Evolutionary conservation across 805 yeast genomes (phyloP).

Genomic region (Kodamaea kakaduensis): DNA sequence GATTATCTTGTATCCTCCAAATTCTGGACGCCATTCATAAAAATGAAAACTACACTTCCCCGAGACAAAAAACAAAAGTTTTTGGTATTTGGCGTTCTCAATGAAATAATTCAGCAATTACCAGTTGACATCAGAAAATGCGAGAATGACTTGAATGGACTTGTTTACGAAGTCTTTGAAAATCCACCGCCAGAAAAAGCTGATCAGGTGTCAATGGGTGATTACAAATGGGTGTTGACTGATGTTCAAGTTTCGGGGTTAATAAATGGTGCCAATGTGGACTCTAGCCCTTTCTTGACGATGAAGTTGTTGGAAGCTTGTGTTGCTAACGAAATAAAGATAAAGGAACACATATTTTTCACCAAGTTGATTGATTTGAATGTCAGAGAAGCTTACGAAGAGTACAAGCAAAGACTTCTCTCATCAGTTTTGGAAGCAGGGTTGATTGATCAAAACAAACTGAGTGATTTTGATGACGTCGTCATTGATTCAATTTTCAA

Average conservation of each 20-base stretch:
- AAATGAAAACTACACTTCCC: neutral
- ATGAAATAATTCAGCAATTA: conserved; percentile 34
- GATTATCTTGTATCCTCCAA: conserved; percentile 17
- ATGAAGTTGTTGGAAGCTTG: conserved; percentile 6
- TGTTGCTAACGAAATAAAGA: conserved; percentile 1
- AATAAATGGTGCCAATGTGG: conserved; percentile 5
- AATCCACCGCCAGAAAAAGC: conserved; percentile 4
- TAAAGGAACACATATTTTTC: neutral
- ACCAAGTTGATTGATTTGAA: neutral
- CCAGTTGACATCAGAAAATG: conserved; percentile 5
- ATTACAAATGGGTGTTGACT: conserved; percentile 25
- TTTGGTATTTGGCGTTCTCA: conserved; percentile 25
- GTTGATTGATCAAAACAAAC: too few relatives aligned
- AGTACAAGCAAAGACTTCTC: neutral
- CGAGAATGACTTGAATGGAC: conserved; percentile 11
- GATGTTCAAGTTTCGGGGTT: conserved; percentile 18
- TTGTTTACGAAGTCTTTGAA: conserved; percentile 11
- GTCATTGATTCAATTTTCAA: conserved; percentile 1
- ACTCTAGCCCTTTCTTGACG: neutral
- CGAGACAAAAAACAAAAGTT: neutral
- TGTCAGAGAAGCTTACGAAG: neutral
- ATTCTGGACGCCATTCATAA: conserved; percentile 25
- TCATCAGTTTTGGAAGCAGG: conserved; percentile 1
- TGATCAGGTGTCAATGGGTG: conserved; percentile 17
- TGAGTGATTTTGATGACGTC: neutral